Evolutionary conservation across 257 asterid species (phyloP).

Genomic region (Misopates orontium): DNA sequence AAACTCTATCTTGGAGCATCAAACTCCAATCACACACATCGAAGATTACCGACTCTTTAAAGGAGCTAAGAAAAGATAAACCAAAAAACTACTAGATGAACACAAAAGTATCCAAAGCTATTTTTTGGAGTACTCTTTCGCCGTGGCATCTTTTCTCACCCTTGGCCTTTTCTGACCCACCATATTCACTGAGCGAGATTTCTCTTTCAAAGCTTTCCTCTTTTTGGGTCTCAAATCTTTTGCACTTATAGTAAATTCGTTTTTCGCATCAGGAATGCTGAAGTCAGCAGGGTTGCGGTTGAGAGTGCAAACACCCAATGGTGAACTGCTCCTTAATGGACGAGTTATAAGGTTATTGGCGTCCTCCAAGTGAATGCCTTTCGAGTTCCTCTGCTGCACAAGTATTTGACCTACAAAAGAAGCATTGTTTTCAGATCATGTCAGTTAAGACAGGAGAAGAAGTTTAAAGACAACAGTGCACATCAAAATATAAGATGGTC

Average conservation of each 20-base stretch:
- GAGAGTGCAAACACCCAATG: constrained; percentile 35
- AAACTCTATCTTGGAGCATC: too few species aligned
- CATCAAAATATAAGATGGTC: constrained; percentile 6
- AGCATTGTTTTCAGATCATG: constrained; percentile 11
- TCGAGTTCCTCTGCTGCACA: constrained; percentile 27
- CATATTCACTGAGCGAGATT: constrained; percentile 2
- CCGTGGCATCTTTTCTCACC: constrained; percentile 31
- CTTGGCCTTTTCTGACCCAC: constrained; percentile 40
- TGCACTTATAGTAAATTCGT: constrained; percentile 44
- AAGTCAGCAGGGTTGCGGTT: constrained; percentile 80
- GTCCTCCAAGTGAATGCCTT: constrained; percentile 25
- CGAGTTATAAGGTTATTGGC: constrained; percentile 11
- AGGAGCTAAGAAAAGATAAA: too few species aligned
- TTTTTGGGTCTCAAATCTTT: constrained; percentile 41
- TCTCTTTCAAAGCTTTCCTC: constrained; percentile 26
- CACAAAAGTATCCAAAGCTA: not conserved
- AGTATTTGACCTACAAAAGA: constrained; percentile 33
- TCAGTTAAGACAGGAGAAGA: not conserved
- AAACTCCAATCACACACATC: too few species aligned
- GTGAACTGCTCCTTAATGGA: constrained; percentile 13
- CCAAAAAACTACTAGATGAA: too few species aligned
- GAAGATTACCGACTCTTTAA: too few species aligned
- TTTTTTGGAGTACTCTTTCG: constrained; percentile 30
- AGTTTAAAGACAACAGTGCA: not conserved
- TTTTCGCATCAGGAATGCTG: constrained; percentile 48